These are phyloP conservation scores for Pseudonectria foliicola DNA, from an alignment of 2,329 filamentous ascomycete species.

Conservation along the genomic window DNA sequence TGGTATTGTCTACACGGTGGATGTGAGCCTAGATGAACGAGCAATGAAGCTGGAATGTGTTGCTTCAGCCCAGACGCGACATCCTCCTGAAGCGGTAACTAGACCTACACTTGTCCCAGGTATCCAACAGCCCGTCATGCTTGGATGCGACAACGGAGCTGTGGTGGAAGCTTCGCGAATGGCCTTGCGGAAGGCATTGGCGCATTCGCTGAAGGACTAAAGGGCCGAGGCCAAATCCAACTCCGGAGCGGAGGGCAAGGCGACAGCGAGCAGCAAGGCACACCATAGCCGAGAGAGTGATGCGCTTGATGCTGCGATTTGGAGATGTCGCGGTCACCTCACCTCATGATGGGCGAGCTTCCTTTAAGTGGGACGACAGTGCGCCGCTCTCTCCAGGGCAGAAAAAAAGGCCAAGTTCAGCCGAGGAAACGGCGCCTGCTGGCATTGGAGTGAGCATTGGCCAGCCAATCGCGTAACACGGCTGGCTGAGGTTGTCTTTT, in stretches of 20 bases:
- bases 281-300: slow-evolving; percentile 15
- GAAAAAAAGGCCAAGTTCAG: background rate
- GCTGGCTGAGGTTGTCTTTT: no score
- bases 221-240: slow-evolving; percentile 2
- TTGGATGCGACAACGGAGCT: slow-evolving; percentile 13
- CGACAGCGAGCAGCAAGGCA: slow-evolving; percentile 18
- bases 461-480: no score
- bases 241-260: slow-evolving; percentile 12
- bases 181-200: slow-evolving; percentile 13
- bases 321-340: background rate
- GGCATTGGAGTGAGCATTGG: no score
- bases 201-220: slow-evolving; percentile 6
- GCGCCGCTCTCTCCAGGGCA: slow-evolving; percentile 1
- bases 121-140: slow-evolving; percentile 17
- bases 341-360: background rate
- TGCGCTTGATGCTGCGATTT: background rate
- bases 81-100: no score
- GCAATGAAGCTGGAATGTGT: no score
- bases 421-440: background rate
- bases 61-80: no score
- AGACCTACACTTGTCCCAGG: slow-evolving; percentile 27
- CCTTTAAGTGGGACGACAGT: background rate
- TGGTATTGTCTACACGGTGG: slow-evolving; percentile 25
- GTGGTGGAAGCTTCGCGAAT: slow-evolving; percentile 14
- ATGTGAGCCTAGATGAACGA: slow-evolving; percentile 1